Percentiles rank a stretch among this genome's conserved stretches.
These are phyloP conservation scores for Fusarium abutilonis DNA, from an alignment of 2,329 filamentous ascomycete species.

Conservation along the genomic window DNA sequence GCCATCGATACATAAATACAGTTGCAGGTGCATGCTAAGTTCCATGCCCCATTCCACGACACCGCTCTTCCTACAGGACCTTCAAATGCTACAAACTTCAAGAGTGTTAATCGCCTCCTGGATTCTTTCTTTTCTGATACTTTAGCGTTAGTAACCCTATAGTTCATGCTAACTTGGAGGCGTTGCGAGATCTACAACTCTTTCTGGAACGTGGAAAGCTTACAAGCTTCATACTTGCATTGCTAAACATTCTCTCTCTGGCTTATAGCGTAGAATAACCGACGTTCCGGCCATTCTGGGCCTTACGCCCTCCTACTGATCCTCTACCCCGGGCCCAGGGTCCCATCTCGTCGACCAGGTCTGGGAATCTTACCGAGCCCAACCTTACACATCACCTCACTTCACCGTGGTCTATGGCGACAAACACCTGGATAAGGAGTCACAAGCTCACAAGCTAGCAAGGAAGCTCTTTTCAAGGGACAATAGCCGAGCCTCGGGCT, in stretches of 20 bases:
- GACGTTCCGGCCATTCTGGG: background rate
- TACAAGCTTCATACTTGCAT: background rate
- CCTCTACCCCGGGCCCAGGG: background rate
- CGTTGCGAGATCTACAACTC: background rate
- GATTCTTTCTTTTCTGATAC: background rate
- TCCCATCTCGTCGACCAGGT: slow-evolving; percentile 15
- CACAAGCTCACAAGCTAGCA: background rate
- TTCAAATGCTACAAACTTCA: slow-evolving; percentile 1
- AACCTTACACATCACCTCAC: background rate
- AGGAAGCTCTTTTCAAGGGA: background rate
- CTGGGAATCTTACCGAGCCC: slow-evolving; percentile 13
- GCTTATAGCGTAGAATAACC: background rate
- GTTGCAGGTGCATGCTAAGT: slow-evolving; percentile 2
- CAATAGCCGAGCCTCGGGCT: background rate
- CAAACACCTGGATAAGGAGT: background rate
- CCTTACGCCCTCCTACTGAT: background rate
- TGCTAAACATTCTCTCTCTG: background rate
- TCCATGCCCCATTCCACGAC: slow-evolving; percentile 21
- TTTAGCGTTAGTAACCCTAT: background rate
- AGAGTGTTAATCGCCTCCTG: background rate
- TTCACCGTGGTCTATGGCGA: slow-evolving; percentile 15
- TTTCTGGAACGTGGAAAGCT: background rate
- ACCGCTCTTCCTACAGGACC: slow-evolving; percentile 17
- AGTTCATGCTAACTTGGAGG: background rate
- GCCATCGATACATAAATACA: background rate